Evolutionary conservation across 768 basidiomycete species (phyloP), one percentile per base, ranked within the genome.

Genomic region (Flagelloscypha sp.): DNA sequence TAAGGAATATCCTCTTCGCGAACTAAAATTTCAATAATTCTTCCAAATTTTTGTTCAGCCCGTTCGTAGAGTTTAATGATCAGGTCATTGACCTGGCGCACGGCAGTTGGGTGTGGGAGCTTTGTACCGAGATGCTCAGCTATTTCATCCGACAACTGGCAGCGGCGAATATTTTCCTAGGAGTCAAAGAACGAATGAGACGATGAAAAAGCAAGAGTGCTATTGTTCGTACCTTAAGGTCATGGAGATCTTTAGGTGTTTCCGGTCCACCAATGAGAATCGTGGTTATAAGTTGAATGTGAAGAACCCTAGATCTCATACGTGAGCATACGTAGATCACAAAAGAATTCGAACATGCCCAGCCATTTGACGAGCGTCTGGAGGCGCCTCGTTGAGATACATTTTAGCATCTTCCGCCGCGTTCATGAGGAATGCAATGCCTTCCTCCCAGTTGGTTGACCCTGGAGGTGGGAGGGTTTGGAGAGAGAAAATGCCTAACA

Each of bases 301-400:
- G n/a, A n/a, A n/a, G n/a, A n/a, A n/a, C n/a, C n/a, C n/a, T n/a
- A n/a, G n/a, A n/a, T n/a, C n/a, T n/a, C n/a, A n/a, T n/a, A n/a
- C n/a, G n/a, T n/a, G n/a, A n/a, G n/a, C n/a, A n/a, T n/a, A n/a
- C 4, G 70, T 58, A 20, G 82, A 53, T 5, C 62, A 66, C 24
- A 80, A 59, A 12, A 74, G 48, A 12, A 77, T 66, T 49, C 66
- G 68, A 76, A 77, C 78, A 46, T 75, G 73, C 9, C 72, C 48
- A 4, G 79, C 67, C 66, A 76, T 72, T 45, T 77, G 63, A 10
- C 74, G 59, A 31, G 71, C 70, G 46, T 81, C 79, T 1, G 78
- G 79, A 0, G 79, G 76, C 0, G 77, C 75, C 29, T 71, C 54
- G 0, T 57, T 54, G 2, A 77, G 58, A 48, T 71, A 82, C 2